These are phyloP conservation scores for Lasiosphaeria ovina DNA, from an alignment of 495 filamentous ascomycete species.

Conservation along the genomic window DNA sequence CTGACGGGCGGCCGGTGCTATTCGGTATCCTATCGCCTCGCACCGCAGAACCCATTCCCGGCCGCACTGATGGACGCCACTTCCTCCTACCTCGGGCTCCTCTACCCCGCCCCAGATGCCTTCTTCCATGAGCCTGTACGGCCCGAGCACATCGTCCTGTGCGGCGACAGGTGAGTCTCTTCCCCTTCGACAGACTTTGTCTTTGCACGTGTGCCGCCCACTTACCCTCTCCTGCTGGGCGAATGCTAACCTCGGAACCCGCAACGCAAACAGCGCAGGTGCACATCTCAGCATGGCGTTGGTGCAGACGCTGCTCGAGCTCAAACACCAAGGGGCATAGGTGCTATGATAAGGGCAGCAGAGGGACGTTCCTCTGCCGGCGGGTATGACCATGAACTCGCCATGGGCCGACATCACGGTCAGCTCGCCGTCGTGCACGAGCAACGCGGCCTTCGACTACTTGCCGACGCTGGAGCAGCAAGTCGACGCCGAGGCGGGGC, in stretches of 20 bases:
- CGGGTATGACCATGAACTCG: slow-evolving; percentile 62
- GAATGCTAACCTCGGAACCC: too few species aligned
- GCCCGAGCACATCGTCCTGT: slow-evolving; percentile 69
- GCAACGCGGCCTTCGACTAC: slow-evolving; percentile 71
- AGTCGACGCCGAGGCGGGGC: slow-evolving; percentile 32
- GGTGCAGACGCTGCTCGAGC: slow-evolving; percentile 69
- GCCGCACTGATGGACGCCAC: slow-evolving; percentile 81
- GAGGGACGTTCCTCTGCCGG: slow-evolving; percentile 63
- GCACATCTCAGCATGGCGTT: slow-evolving; percentile 73
- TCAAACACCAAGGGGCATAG: slow-evolving; percentile 53
- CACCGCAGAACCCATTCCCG: slow-evolving; percentile 82
- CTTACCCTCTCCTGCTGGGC: too few species aligned
- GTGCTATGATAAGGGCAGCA: slow-evolving; percentile 62
- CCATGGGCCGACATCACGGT: slow-evolving; percentile 66
- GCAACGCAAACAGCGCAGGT: slow-evolving; percentile 58
- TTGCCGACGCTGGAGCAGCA: slow-evolving; percentile 51
- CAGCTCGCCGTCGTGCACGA: slow-evolving; percentile 63
- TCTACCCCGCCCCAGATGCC: slow-evolving; percentile 73
- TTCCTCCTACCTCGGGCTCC: slow-evolving; percentile 74
- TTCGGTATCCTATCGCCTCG: slow-evolving; percentile 81
- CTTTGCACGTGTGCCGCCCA: too few species aligned
- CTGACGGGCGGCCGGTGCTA: slow-evolving; percentile 59
- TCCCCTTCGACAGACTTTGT: neutral
- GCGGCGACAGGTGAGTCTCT: slow-evolving; percentile 62
- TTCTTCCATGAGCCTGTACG: slow-evolving; percentile 67